Conservation (phyloP, 2,329 filamentous ascomycete genomes). For the Pseudogymnoascus verrucosus region DNA sequence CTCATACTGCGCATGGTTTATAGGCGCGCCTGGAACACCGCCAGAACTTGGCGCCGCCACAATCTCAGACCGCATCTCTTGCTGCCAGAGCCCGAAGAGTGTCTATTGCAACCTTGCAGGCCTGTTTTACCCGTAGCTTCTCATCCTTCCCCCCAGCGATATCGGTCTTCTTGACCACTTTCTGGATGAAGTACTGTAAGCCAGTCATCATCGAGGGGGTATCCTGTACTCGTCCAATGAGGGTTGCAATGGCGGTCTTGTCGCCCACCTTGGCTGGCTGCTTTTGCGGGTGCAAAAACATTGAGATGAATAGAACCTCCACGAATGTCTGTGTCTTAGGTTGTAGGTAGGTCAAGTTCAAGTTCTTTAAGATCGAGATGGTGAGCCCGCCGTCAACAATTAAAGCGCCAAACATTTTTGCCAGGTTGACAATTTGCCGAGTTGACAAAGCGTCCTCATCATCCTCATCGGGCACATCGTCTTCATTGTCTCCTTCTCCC, state of each 20-base stretch:
- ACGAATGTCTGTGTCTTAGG: conserved; percentile 69
- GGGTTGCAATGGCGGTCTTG: conserved; percentile 51
- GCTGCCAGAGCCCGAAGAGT: conserved; percentile 21
- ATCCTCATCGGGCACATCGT: conserved; percentile 58
- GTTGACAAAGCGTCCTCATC: conserved; percentile 43
- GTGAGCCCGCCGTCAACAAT: conserved; percentile 51
- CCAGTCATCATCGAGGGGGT: conserved; percentile 63
- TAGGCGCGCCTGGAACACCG: conserved; percentile 9
- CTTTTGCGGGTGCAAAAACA: conserved; percentile 60
- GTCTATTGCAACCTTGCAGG: conserved; percentile 37
- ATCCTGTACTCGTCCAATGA: conserved; percentile 58
- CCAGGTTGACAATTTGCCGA: conserved; percentile 57
- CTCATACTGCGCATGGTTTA: not conserved
- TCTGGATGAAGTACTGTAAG: conserved; percentile 72
- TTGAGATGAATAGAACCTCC: conserved; percentile 69
- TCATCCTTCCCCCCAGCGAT: conserved; percentile 42
- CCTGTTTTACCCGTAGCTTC: conserved; percentile 39
- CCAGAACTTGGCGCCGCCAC: conserved; percentile 8
- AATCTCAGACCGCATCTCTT: conserved; percentile 12
- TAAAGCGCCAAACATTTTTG: conserved; percentile 56
- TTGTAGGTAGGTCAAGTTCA: conserved; percentile 74
- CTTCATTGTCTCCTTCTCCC: conserved; percentile 58
- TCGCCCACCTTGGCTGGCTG: conserved; percentile 39
- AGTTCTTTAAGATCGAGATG: conserved; percentile 55
- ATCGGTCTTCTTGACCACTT: conserved; percentile 60